These are phyloP conservation scores for Fraxinus dipetala DNA, from an alignment of 305 asterid species.

Conservation along the genomic window DNA sequence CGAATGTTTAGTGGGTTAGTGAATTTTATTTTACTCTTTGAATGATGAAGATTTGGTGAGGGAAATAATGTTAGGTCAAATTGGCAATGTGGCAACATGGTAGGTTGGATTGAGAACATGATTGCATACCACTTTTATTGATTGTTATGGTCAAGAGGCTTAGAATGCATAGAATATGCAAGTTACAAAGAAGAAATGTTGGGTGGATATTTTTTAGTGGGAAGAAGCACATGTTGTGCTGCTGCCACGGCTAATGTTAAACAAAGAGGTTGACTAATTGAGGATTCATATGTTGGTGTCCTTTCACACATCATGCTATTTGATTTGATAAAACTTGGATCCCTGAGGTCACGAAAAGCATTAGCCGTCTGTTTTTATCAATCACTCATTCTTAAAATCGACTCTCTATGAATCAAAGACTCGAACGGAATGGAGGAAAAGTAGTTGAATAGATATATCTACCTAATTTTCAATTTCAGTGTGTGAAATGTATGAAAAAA, in stretches of 20 bases:
- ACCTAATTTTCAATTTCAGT: neutral
- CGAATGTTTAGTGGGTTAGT: neutral
- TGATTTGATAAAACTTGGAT: neutral
- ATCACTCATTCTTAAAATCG: neutral
- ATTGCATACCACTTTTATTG: conserved; percentile 9
- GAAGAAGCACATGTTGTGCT: neutral
- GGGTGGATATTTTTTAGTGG: neutral
- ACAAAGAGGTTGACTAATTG: neutral
- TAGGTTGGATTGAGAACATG: conserved; percentile 1
- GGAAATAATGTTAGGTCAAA: neutral
- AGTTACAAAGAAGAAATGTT: neutral
- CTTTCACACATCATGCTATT: neutral
- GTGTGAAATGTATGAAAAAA: neutral
- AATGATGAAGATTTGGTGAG: neutral
- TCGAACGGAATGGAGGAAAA: neutral
- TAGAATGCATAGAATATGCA: neutral
- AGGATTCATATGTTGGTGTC: neutral
- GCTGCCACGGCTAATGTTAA: neutral
- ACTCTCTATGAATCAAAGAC: neutral
- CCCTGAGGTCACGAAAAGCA: neutral
- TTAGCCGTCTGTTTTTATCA: neutral
- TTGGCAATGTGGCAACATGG: neutral
- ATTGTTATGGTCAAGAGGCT: neutral
- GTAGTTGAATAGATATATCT: neutral
- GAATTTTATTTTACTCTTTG: neutral